Evolutionary conservation across 768 basidiomycete species (phyloP).

Genomic region (Tephrocybe rancida): DNA sequence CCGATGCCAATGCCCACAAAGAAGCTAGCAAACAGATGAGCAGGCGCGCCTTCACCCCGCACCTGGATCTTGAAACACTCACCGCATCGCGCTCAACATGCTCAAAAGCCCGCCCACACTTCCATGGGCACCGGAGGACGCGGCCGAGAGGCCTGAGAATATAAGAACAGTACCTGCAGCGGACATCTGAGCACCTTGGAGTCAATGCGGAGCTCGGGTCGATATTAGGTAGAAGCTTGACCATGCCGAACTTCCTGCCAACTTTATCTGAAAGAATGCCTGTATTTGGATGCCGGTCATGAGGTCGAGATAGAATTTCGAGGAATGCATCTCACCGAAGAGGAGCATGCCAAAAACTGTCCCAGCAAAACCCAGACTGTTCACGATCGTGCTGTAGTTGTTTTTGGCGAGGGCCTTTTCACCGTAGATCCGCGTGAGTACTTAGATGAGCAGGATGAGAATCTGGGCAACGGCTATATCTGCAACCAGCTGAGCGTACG

Average conservation of each 20-base stretch:
- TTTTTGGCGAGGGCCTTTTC: slow-evolving; percentile 3
- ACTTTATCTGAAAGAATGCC: slow-evolving; percentile 13
- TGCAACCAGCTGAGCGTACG: neutral
- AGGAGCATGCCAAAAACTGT: slow-evolving; percentile 13
- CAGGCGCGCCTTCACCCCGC: no score
- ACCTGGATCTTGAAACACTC: no score
- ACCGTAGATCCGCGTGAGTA: slow-evolving; percentile 13
- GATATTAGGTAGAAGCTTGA: neutral
- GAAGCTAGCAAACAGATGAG: slow-evolving; percentile 52
- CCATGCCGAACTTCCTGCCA: slow-evolving; percentile 16
- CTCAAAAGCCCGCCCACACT: slow-evolving; percentile 66
- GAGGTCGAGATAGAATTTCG: neutral
- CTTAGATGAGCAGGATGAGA: neutral
- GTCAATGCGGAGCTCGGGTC: no score
- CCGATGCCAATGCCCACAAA: slow-evolving; percentile 88
- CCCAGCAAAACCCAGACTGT: slow-evolving; percentile 12
- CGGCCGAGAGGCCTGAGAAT: slow-evolving; percentile 84
- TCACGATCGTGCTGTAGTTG: slow-evolving; percentile 14
- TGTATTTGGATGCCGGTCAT: neutral
- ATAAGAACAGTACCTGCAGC: slow-evolving; percentile 26
- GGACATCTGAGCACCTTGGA: neutral
- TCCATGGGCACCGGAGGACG: slow-evolving; percentile 73
- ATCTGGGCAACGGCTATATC: no score
- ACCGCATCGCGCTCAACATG: slow-evolving; percentile 81
- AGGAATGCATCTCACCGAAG: slow-evolving; percentile 1